phyloP scores from a whole-genome alignment of 2,329 filamentous ascomycete genomes.

The Aspergillus novoparasiticus region DNA sequence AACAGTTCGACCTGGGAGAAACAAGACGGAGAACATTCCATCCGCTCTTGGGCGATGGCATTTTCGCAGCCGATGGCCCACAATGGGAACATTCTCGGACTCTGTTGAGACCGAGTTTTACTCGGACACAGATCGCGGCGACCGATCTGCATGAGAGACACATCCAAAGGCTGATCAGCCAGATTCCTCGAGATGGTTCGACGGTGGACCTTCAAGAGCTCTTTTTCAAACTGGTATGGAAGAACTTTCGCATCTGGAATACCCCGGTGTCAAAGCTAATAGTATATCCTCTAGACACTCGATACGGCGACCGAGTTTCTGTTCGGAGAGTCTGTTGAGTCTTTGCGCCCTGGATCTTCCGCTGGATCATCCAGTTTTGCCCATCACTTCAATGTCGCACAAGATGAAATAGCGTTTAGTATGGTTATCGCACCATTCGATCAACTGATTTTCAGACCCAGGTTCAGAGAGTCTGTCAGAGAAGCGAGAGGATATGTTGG shows the following conservation, averaged over 20 bases:
- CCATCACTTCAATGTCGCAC: conserved; percentile 25
- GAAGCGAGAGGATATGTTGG: not conserved
- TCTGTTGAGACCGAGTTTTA: conserved; percentile 41
- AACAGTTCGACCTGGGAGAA: conserved; percentile 12
- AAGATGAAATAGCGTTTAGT: conserved; percentile 15
- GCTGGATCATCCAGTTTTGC: conserved; percentile 17
- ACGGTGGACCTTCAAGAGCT: conserved; percentile 36
- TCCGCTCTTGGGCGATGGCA: conserved; percentile 16
- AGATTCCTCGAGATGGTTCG: conserved; percentile 22
- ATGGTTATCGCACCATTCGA: not conserved
- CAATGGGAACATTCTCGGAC: conserved; percentile 33
- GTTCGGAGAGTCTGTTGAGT: conserved; percentile 35
- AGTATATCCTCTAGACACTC: conserved; percentile 27
- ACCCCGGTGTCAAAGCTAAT: not conserved
- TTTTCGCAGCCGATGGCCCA: conserved; percentile 22
- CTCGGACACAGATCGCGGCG: conserved; percentile 32
- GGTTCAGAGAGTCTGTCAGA: not conserved
- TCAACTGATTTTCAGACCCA: not conserved
- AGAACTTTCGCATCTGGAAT: not conserved
- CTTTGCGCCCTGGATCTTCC: conserved; percentile 15
- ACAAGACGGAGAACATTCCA: conserved; percentile 8
- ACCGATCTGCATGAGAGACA: conserved; percentile 35
- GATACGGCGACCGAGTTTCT: conserved; percentile 42
- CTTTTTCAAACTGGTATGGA: conserved; percentile 37
- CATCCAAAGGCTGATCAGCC: conserved; percentile 35